phyloP scores from a whole-genome alignment of 805 yeast genomes.

The Kodamaea fukazawae region DNA sequence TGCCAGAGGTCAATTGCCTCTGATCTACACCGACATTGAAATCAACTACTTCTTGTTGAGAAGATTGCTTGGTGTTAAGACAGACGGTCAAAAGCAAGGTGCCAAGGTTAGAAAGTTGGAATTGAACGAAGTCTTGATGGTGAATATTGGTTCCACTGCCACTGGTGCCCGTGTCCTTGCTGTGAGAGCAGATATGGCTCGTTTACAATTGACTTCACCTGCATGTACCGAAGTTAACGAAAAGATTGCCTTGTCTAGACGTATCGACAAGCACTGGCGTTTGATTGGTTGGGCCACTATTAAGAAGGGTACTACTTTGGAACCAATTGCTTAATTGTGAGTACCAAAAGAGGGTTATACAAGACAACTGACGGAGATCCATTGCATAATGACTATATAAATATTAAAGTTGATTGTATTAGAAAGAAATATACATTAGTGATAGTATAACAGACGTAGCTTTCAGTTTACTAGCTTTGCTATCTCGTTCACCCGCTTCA shows the following conservation, averaged over 20 bases:
- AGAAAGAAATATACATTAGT: too few relatives aligned
- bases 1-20: slow-evolving; percentile 92
- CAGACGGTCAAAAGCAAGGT: slow-evolving; percentile 90
- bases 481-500: too few relatives aligned
- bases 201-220: slow-evolving; percentile 93
- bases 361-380: neutral
- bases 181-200: slow-evolving; percentile 98
- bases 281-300: slow-evolving; percentile 99
- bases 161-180: slow-evolving; percentile 99
- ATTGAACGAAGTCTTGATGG: slow-evolving; percentile 95
- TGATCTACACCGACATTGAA: slow-evolving; percentile 95
- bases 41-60: slow-evolving; percentile 94
- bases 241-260: slow-evolving; percentile 97
- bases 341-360: neutral
- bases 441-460: too few relatives aligned
- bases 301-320: slow-evolving; percentile 87
- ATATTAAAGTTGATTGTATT: neutral
- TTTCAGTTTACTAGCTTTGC: too few relatives aligned
- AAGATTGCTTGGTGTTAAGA: slow-evolving; percentile 96
- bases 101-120: slow-evolving; percentile 95
- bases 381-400: slow-evolving; percentile 4
- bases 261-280: slow-evolving; percentile 99
- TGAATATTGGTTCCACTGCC: slow-evolving; percentile 98
- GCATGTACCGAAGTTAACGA: slow-evolving; percentile 98
- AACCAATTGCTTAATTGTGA: slow-evolving; percentile 58